These are phyloP conservation scores for Lunasporangiospora selenospora DNA, from an alignment of 192 early-diverging fungal genomes.

Conservation along the genomic window DNA sequence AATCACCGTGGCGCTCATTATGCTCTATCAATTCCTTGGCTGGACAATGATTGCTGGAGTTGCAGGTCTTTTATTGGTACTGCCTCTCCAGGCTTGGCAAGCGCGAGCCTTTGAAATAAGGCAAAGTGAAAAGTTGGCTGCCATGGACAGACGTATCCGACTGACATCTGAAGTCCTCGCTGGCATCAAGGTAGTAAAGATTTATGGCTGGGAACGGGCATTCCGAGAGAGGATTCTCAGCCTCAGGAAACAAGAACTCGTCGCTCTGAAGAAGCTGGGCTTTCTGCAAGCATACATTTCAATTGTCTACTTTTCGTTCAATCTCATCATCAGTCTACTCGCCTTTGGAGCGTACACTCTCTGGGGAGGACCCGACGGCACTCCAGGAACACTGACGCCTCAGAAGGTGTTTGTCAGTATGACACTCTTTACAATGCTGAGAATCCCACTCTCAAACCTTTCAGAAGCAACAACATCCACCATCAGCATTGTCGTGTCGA, in stretches of 20 bases:
- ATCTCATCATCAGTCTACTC: slow-evolving; percentile 41
- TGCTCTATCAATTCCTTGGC: slow-evolving; percentile 36
- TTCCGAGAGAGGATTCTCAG: slow-evolving; percentile 28
- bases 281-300: slow-evolving; percentile 37
- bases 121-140: slow-evolving; percentile 24
- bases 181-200: slow-evolving; percentile 41
- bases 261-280: slow-evolving; percentile 16
- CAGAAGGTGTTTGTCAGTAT: slow-evolving; percentile 68
- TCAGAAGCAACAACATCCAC: slow-evolving; percentile 67
- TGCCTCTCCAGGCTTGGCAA: slow-evolving; percentile 44
- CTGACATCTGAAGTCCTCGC: slow-evolving; percentile 45
- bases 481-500: slow-evolving; percentile 59
- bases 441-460: slow-evolving; percentile 58
- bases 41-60: slow-evolving; percentile 38
- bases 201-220: slow-evolving; percentile 45
- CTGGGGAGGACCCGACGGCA: slow-evolving; percentile 34
- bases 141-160: slow-evolving; percentile 48
- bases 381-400: slow-evolving; percentile 32
- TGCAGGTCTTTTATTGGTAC: slow-evolving; percentile 15
- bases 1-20: slow-evolving; percentile 22
- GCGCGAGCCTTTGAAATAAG: slow-evolving; percentile 11
- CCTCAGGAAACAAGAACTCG: slow-evolving; percentile 28
- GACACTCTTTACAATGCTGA: slow-evolving; percentile 67
- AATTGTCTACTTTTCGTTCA: slow-evolving; percentile 33
- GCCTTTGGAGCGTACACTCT: slow-evolving; percentile 29